These are phyloP conservation scores for Oemleria cerasiformis DNA, from an alignment of 306 rosid species.

Conservation along the genomic window DNA sequence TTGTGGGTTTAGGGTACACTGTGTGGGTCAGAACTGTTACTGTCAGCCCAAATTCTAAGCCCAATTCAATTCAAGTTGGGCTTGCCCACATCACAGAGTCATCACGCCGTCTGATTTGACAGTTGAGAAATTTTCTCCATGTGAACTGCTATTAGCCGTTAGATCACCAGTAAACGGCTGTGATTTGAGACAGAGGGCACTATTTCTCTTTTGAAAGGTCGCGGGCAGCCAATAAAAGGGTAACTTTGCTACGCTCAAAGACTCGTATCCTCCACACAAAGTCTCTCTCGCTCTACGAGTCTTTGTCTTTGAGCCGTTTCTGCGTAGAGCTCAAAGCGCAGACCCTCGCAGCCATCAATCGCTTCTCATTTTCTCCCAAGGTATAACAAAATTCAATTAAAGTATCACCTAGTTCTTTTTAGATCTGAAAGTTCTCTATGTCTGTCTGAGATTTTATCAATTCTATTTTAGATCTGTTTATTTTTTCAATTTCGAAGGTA, in stretches of 20 bases:
- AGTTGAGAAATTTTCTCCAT: not conserved
- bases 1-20: no score
- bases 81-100: not conserved
- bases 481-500: not conserved
- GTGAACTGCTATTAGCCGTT: not conserved
- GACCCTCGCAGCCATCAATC: slow-evolving; percentile 30
- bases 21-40: no score
- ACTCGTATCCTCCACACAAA: slow-evolving; percentile 21
- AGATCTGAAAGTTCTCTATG: slow-evolving; percentile 7
- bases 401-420: not conserved
- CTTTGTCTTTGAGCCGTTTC: slow-evolving; percentile 13
- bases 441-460: not conserved
- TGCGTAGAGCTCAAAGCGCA: slow-evolving; percentile 15
- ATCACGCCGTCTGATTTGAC: not conserved
- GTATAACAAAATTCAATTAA: slow-evolving; percentile 7
- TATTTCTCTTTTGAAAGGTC: not conserved
- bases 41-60: not conserved
- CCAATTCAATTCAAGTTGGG: not conserved
- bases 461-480: not conserved
- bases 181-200: not conserved
- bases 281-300: not conserved
- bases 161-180: not conserved
- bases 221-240: slow-evolving; percentile 17
- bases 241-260: not conserved
- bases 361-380: not conserved